Conservation (phyloP, 345 rosid genomes). For the Pseudoturritis turrita region DNA sequence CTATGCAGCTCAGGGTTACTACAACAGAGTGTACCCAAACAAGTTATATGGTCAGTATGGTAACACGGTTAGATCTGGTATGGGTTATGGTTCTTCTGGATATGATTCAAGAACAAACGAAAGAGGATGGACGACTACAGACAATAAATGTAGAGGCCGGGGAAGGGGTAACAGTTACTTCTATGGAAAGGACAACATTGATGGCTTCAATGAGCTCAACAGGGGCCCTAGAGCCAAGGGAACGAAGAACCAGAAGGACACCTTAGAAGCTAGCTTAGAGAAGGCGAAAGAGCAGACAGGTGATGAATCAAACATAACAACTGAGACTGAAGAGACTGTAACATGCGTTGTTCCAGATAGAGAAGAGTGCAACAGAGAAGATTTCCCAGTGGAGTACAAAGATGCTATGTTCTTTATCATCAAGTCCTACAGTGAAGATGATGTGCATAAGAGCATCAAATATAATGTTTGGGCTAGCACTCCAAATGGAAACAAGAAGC, state of each 20-base stretch:
- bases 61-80: conserved; percentile 44
- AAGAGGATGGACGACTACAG: conserved; percentile 51
- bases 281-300: conserved; percentile 41
- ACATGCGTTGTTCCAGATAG: conserved; percentile 32
- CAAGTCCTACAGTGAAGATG: conserved; percentile 88
- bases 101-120: conserved; percentile 51
- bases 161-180: conserved; percentile 56
- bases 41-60: conserved; percentile 61
- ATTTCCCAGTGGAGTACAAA: conserved; percentile 49
- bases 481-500: conserved; percentile 80
- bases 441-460: conserved; percentile 79
- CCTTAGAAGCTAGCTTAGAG: conserved; percentile 21
- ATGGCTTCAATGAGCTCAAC: conserved; percentile 73
- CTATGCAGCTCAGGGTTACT: conserved; percentile 44
- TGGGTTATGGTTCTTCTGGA: conserved; percentile 51
- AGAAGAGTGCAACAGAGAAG: conserved; percentile 50
- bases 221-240: conserved; percentile 74
- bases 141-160: conserved; percentile 50
- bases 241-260: conserved; percentile 46
- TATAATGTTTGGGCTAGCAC: conserved; percentile 89
- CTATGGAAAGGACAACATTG: conserved; percentile 47
- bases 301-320: conserved; percentile 24
- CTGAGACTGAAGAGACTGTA: conserved; percentile 36
- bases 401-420: conserved; percentile 68
- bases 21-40: conserved; percentile 53